Conservation (phyloP, 2,329 filamentous ascomycete genomes). For the Colletotrichum agaves region DNA sequence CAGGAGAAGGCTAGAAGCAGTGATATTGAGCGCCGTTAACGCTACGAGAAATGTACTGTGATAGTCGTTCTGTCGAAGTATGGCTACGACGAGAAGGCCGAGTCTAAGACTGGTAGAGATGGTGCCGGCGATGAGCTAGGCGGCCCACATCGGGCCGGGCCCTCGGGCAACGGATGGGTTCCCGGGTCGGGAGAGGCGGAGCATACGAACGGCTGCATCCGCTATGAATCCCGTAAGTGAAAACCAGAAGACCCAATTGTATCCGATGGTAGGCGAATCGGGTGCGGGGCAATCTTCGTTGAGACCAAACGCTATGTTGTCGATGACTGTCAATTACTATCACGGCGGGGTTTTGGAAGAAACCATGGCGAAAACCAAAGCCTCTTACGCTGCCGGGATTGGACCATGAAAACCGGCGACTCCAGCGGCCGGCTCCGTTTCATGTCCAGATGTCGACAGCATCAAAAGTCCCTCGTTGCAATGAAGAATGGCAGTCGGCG, state of each 20-base stretch:
- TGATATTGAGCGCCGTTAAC: background rate
- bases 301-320: background rate
- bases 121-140: slow-evolving; percentile 8
- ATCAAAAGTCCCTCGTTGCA: background rate
- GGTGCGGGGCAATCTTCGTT: background rate
- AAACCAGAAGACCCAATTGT: background rate
- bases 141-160: background rate
- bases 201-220: background rate
- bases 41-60: background rate
- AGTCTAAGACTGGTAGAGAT: slow-evolving; percentile 2
- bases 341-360: too few relatives aligned
- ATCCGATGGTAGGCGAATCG: background rate
- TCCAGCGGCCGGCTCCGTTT: background rate
- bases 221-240: background rate
- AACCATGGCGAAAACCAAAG: background rate
- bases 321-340: background rate
- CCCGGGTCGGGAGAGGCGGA: background rate
- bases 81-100: slow-evolving; percentile 7
- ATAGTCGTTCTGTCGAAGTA: background rate
- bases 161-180: background rate
- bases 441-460: background rate
- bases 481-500: background rate
- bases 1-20: background rate
- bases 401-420: too few relatives aligned
- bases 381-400: too few relatives aligned